Evolutionary conservation across 495 filamentous ascomycete genomes (phyloP).

Genomic region (Podospora didyma): DNA sequence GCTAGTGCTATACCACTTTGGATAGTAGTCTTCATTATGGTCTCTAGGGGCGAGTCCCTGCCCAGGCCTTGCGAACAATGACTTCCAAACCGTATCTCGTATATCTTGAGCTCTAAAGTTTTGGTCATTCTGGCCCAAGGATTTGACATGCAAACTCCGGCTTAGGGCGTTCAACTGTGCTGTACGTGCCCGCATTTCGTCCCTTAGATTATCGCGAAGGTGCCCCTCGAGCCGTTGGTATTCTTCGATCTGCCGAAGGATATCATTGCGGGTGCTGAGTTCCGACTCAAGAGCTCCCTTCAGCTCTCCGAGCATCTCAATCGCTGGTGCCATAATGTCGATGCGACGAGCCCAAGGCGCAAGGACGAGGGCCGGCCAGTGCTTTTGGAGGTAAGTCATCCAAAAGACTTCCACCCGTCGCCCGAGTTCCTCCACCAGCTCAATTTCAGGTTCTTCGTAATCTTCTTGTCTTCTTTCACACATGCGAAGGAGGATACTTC

Average conservation of each 20-base stretch:
- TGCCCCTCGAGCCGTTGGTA: not conserved
- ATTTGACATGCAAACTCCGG: not conserved
- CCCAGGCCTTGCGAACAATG: too few relatives aligned
- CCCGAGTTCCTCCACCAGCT: conserved; percentile 2
- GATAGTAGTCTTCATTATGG: too few relatives aligned
- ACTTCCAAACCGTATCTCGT: too few relatives aligned
- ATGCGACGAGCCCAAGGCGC: not conserved
- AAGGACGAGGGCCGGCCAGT: not conserved
- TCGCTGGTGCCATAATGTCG: conserved; percentile 3
- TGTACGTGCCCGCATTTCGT: not conserved
- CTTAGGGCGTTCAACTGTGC: not conserved
- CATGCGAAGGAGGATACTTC: too few relatives aligned
- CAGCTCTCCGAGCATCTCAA: conserved; percentile 3
- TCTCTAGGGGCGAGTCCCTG: too few relatives aligned
- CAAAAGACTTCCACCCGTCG: conserved; percentile 1
- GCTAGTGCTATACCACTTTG: too few relatives aligned
- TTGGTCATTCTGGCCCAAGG: not conserved
- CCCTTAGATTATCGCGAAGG: not conserved
- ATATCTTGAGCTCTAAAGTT: not conserved
- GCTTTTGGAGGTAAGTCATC: not conserved
- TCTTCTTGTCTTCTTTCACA: not conserved
- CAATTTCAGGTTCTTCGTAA: not conserved
- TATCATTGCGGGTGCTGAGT: not conserved
- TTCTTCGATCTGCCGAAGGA: not conserved
- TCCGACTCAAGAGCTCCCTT: not conserved